A percentile compares a stretch with the other conserved stretches of the same genome.
phyloP scores from a whole-genome alignment of 2,329 filamentous ascomycete species.

The Cylindrodendrum hubeiense region DNA sequence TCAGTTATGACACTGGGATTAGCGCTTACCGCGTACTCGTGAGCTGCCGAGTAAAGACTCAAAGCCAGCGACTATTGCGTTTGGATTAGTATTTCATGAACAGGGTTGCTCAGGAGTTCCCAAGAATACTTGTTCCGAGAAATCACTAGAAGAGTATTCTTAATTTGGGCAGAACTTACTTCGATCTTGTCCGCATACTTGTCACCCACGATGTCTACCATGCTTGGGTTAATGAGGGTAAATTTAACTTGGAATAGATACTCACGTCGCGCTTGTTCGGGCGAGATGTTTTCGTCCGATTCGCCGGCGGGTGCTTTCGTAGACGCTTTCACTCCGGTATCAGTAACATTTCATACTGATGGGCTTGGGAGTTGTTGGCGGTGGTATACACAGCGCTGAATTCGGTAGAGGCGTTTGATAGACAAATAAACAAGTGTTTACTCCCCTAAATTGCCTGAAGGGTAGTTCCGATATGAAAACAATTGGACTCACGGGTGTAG shows the following conservation, averaged over 20 bases:
- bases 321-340: slow-evolving; percentile 74
- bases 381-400: too few relatives aligned
- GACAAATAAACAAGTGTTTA: too few relatives aligned
- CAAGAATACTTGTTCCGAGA: neutral
- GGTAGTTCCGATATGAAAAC: slow-evolving; percentile 44
- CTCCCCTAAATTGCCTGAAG: too few relatives aligned
- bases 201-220: slow-evolving; percentile 47
- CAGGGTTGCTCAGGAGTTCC: neutral
- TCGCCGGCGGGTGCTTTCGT: slow-evolving; percentile 86
- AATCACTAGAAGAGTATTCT: neutral
- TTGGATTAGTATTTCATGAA: neutral
- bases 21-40: slow-evolving; percentile 35
- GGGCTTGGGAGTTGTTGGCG: neutral
- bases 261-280: slow-evolving; percentile 63
- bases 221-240: neutral
- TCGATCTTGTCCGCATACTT: slow-evolving; percentile 46
- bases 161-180: slow-evolving; percentile 34
- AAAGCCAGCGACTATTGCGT: neutral
- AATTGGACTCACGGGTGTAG: slow-evolving; percentile 64
- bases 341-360: neutral
- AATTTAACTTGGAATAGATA: neutral
- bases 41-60: slow-evolving; percentile 42
- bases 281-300: slow-evolving; percentile 88
- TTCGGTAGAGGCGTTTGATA: too few relatives aligned
- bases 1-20: neutral